These are phyloP conservation scores for Cyberlindnera suaveolens DNA, from an alignment of 805 yeast genomes.

Conservation along the genomic window DNA sequence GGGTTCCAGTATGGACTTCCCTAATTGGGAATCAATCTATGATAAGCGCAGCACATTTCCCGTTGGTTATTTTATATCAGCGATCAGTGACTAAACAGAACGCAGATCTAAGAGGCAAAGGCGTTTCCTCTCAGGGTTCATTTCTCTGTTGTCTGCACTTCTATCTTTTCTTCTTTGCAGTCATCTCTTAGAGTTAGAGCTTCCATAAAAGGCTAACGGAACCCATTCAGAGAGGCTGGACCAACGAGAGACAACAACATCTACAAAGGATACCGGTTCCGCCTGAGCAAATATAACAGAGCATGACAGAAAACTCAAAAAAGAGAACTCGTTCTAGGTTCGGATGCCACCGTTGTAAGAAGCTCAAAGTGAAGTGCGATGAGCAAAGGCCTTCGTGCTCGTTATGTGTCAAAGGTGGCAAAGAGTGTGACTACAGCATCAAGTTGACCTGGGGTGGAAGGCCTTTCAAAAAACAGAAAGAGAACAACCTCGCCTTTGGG, in stretches of 20 bases:
- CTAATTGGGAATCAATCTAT: neutral
- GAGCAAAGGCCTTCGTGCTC: slow-evolving; percentile 59
- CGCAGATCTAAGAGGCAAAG: no score
- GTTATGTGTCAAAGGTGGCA: slow-evolving; percentile 42
- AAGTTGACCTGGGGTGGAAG: slow-evolving; percentile 73
- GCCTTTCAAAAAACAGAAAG: slow-evolving; percentile 43
- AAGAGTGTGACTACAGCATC: slow-evolving; percentile 56
- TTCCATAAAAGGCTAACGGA: no score
- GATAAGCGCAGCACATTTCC: neutral
- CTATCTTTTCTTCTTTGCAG: no score
- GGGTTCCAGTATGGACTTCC: neutral
- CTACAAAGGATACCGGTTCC: no score
- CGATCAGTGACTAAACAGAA: no score
- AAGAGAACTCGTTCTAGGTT: slow-evolving; percentile 41
- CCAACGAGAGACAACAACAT: no score
- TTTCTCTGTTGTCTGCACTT: no score
- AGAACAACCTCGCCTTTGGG: slow-evolving; percentile 19
- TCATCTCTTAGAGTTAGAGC: no score
- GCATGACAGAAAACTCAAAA: neutral
- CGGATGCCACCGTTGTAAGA: slow-evolving; percentile 60
- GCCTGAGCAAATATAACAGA: neutral
- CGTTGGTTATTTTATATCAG: no score
- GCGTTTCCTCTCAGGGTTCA: no score
- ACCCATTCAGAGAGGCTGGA: no score
- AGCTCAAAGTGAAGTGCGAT: slow-evolving; percentile 61